Evolutionary conservation across 2,329 filamentous ascomycete species (phyloP), one percentile per base, ranked within the genome.

Genomic region (Aspergillus sp.): DNA sequence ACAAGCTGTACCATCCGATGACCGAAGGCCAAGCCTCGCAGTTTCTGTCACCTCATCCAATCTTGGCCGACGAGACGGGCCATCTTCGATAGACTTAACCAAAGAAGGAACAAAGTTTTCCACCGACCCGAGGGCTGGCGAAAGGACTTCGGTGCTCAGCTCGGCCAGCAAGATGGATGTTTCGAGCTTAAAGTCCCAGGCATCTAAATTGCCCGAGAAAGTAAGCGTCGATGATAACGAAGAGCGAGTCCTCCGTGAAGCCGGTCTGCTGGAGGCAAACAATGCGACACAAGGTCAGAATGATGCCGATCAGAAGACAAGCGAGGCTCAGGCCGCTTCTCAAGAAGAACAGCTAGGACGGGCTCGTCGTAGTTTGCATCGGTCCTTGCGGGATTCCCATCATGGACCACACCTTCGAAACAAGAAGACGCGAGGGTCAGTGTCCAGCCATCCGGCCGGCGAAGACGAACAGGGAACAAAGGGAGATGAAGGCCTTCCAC

Each of bases 311-410:
- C 59, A 62, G 2, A 69, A 73, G 27, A 50, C 66, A 55, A 60
- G 61, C 49, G 58, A 71, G 59, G 50, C 66, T 51, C 47, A 64
- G 53, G 55, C 73, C 54, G 34, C 62, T 52, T 45, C 64, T 51
- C 48, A 72, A 60, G 74, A 77, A 30, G 78, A 74, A 44, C 67
- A 73, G 40, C 81, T 85, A 39, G 76, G 74, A 52, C 82, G 76
- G 48, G 88, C 90, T 43, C 83, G 91, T 27, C 83, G 89, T 51
- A 95, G 89, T 63, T 72, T 97, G 9, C 91, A 96, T 58, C 86
- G 89, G 48, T 95, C 90, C 8, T 77, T 97, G 48, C 81, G 93
- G 53, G 91, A 97, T 58, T 79, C 85, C 9, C 70, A 85, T 74
- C 70, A 86, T 74, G 55, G 82, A 75, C 68, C 78, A 76, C 58